Evolutionary conservation across 805 yeast species (phyloP).

Genomic region (Schwanniomyces yamadae): DNA sequence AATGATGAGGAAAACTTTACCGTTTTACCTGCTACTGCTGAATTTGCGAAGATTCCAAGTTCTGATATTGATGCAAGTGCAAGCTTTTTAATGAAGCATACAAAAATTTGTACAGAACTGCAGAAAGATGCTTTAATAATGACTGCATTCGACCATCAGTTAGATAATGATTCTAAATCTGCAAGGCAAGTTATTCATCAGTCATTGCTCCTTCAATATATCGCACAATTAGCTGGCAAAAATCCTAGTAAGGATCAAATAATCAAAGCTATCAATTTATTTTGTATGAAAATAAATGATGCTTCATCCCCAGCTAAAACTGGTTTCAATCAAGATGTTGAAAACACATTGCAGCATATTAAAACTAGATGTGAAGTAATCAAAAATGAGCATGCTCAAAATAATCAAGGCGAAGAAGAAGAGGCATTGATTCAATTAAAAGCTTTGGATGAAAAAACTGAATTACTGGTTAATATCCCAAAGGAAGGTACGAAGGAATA

Average conservation of each 20-base stretch:
- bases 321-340: slow-evolving; percentile 73
- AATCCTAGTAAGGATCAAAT: slow-evolving; percentile 26
- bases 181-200: slow-evolving; percentile 76
- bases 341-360: slow-evolving; percentile 73
- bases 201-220: slow-evolving; percentile 75
- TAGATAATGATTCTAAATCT: slow-evolving; percentile 52
- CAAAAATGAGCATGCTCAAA: slow-evolving; percentile 45
- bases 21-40: slow-evolving; percentile 60
- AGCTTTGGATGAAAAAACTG: slow-evolving; percentile 80
- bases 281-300: slow-evolving; percentile 62
- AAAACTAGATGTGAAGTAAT: slow-evolving; percentile 70
- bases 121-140: slow-evolving; percentile 91
- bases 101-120: slow-evolving; percentile 69
- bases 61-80: slow-evolving; percentile 51
- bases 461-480: slow-evolving; percentile 71
- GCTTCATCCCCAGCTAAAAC: slow-evolving; percentile 56
- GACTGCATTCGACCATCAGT: slow-evolving; percentile 85
- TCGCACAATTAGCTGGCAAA: slow-evolving; percentile 45
- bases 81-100: slow-evolving; percentile 54
- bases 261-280: slow-evolving; percentile 54
- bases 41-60: slow-evolving; percentile 58
- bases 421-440: slow-evolving; percentile 85
- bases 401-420: slow-evolving; percentile 39
- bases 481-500: slow-evolving; percentile 52
- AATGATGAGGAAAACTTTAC: slow-evolving; percentile 40